Evolutionary conservation across 2,329 filamentous ascomycete species (phyloP), one percentile per base, ranked within the genome.

Genomic region (Pseudogymnoascus sp.): DNA sequence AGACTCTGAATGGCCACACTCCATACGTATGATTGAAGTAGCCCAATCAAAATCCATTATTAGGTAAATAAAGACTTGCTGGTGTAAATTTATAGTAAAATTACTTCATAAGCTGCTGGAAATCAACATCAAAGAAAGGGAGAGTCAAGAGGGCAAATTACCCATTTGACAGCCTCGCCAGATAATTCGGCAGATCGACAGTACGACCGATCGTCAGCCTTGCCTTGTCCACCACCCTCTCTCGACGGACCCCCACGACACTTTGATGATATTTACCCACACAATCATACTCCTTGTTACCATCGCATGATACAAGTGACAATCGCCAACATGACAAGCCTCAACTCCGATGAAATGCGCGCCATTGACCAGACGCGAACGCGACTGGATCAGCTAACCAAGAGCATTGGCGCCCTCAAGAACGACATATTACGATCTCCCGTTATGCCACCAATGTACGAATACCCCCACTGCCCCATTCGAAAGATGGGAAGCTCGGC

Each of bases 281-380:
- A 33, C 10, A 31, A 12, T 14, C 25, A 56, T 56, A 56, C 10
- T 33, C 12, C n/a, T 56, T 56, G 25, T 16, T 12, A 56, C 50
- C 12, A 31, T 33, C 12, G 25, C 23, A 50, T 10, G n/a, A 33
- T 14, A 21, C 6, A 18, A 12, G 6, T 31, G 11, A 61, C 14
- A 38, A 8, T 16, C 28, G 59, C 25, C 35, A 38, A 8, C 16
- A 40, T 61, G 35, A 61, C 35, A 33, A 61, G 59, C 33, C 35
- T 47, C 11, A 61, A 25, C 11, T 47, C 59, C 28, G 84, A 86
- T 18, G 84, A 88, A 73, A 77, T 86, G 68, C 89, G 87, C 75
- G 80, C 83, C 42, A 81, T 92, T 25, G 89, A 92, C 70, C 83
- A 88, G 74, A 85, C 86, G 28, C 84, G 89, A 42, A 83, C 86